Base-by-base conservation (phyloP, 2,329 filamentous ascomycete species). In the Verticillium klebahnii region DNA sequence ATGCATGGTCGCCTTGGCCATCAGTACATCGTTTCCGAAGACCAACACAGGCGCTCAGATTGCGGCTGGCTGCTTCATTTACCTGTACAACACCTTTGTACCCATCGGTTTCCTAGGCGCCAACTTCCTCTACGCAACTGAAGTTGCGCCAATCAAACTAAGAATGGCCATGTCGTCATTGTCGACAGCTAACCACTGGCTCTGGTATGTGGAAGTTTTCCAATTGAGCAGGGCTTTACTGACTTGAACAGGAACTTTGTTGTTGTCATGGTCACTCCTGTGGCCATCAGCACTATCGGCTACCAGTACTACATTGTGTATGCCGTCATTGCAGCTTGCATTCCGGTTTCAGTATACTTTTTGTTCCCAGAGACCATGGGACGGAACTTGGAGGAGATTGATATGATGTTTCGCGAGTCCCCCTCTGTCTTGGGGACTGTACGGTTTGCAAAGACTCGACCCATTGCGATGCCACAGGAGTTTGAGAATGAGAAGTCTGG, bases 111-210 rank as follows among this genome's bases (percentile, higher is more conserved):
- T 85, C 73, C 75, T 85, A 0, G 84, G 85, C 1, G 79, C 83
- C 36, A 86, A 85, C 66, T 87, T 86, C 73, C 74, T 87, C 23
- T 87, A 87, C 71, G 84, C 82, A 62, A 81, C 84, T 1, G 84
- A 87, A 67, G 75, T 86, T 19, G 82, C 83, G 0, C 84, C 84
- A 1, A 73, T 82, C 17, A 73, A 78, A 12, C 70, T 84, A 32
- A 75, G 82, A 23, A 80, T 83, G 63, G 78, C 81, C 23, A 85
- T 87, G 78, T 80, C 81, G 2, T 80, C 80, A 37, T 81, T 87
- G 50, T 82, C 80, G 0, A 86, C 83, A 0, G 83, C 80, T 0
- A 82, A 80, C 65, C 79, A 82, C 65, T 83, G 81, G 81, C 74
- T 82, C 25, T 81, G 77, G 77, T 74, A 69, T 64, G 71, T 71